Percentiles rank a stretch among this genome's conserved stretches.
These are phyloP conservation scores for Fusarium camptoceras DNA, from an alignment of 2,329 filamentous ascomycete species.

Conservation along the genomic window DNA sequence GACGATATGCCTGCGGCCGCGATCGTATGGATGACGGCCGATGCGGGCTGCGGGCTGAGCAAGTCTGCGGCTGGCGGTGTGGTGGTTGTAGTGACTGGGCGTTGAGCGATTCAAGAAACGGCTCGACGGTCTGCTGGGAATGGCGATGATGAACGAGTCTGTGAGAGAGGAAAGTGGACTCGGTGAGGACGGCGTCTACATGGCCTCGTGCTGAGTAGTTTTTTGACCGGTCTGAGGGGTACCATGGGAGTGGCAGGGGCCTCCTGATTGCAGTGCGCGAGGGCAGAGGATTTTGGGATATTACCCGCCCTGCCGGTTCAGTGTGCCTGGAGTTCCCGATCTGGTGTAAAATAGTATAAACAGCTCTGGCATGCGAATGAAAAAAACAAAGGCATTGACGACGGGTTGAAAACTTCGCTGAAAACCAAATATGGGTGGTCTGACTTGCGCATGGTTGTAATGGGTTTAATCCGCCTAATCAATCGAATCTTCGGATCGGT, in stretches of 20 bases:
- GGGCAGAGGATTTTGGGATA: conserved; percentile 36
- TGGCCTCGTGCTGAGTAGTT: conserved; percentile 56
- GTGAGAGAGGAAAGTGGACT: conserved; percentile 54
- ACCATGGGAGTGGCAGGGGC: conserved; percentile 49
- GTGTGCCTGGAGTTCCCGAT: conserved; percentile 44
- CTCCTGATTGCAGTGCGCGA: conserved; percentile 41
- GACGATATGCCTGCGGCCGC: conserved; percentile 45
- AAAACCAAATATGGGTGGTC: conserved; percentile 34
- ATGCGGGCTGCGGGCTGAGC: conserved; percentile 47
- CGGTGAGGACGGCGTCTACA: conserved; percentile 55
- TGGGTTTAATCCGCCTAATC: conserved; percentile 31
- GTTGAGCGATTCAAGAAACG: conserved; percentile 47
- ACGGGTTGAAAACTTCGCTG: conserved; percentile 22
- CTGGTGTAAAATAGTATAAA: conserved; percentile 37
- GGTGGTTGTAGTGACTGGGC: conserved; percentile 47
- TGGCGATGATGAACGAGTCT: conserved; percentile 52
- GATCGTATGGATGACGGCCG: conserved; percentile 47
- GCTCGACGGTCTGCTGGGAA: conserved; percentile 47
- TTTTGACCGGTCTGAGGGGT: conserved; percentile 57
- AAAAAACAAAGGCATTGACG: conserved; percentile 22
- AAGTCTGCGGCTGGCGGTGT: conserved; percentile 47
- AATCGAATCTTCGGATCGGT: conserved; percentile 35
- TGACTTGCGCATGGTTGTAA: conserved; percentile 32
- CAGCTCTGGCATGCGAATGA: conserved; percentile 12
- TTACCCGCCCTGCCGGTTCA: conserved; percentile 43